Evolutionary conservation across 225 moss, liverwort and hornwort species (phyloP).

Genomic region (Straminergon stramineum): DNA sequence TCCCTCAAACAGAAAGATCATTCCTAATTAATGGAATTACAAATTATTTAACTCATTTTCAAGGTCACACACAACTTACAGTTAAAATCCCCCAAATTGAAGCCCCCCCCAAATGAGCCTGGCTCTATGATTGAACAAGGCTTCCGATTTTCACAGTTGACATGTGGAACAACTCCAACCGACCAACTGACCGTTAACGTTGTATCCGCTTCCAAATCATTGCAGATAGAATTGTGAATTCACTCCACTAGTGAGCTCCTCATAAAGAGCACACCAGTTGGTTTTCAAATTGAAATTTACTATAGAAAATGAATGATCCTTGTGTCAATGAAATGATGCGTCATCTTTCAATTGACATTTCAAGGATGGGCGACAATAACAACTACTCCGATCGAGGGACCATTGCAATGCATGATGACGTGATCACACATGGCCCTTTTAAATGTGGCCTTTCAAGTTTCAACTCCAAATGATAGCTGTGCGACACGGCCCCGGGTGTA

Average conservation of each 20-base stretch:
- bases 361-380: background rate
- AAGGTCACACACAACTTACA: background rate
- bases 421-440: background rate
- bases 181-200: accelerated
- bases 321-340: background rate
- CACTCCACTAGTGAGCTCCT: background rate
- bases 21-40: background rate
- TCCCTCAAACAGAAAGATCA: background rate
- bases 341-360: background rate
- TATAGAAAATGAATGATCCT: background rate
- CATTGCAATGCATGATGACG: slow-evolving; percentile 1
- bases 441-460: slow-evolving; percentile 1
- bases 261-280: background rate
- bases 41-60: background rate
- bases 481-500: too few relatives aligned
- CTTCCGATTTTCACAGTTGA: background rate
- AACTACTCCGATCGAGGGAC: background rate
- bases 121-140: background rate
- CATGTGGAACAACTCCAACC: background rate
- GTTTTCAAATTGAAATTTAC: background rate
- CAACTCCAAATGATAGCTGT: slow-evolving; percentile 1
- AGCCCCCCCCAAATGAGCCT: background rate
- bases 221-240: background rate
- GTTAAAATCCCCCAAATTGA: background rate
- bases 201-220: background rate